Evolutionary conservation across 1,284 basidiomycete species (phyloP), one percentile per base, ranked within the genome.

Genomic region (Sporisorium graminicola): DNA sequence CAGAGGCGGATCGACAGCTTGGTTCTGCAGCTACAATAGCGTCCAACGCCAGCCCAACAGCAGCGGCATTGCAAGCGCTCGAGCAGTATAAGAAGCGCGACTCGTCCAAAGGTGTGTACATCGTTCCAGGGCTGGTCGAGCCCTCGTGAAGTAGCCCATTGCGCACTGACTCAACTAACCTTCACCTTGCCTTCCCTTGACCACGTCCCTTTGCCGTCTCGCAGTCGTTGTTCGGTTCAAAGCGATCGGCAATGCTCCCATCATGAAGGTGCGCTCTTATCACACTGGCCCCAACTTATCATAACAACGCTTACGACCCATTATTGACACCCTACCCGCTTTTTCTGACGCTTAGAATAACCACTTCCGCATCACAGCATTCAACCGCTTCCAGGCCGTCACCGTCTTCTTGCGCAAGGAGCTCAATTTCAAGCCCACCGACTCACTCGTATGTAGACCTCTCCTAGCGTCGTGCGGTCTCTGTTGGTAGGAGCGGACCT

Each of bases 191-290:
- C 47, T 16, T 6, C 12, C 13, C 3, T 31, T 10, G 5, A 6
- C 33, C 7, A 12, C 33, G 33, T 14, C 3, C 13, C 33, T n/a
- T n/a, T 2, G 9, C 5, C 16, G 8, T 13, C 29, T 20, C 13
- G 27, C 46, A 98, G 95, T 98, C 60, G 92, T 98, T 64, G 94
- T 99, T 10, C 91, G 94, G 43, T 99, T 98, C 90, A 98, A 97
- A 85, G 95, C 95, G 0, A 94, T 97, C n/a, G 96, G 96, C 47
- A 95, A 95, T 78, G 95, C 95, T 0, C 96, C 96, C 0, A 95
- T 98, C 81, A 97, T 98, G 95, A 96, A 93, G 87, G 77, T 79
- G 58, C 16, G 73, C 18, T 37, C 47, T 9, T 24, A n/a, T n/a
- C 56, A 33, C n/a, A 24, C 59, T n/a, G 26, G 31, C 35, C 8